Base-by-base conservation (phyloP, 306 rosid species). In the Fragaria iinumae region DNA sequence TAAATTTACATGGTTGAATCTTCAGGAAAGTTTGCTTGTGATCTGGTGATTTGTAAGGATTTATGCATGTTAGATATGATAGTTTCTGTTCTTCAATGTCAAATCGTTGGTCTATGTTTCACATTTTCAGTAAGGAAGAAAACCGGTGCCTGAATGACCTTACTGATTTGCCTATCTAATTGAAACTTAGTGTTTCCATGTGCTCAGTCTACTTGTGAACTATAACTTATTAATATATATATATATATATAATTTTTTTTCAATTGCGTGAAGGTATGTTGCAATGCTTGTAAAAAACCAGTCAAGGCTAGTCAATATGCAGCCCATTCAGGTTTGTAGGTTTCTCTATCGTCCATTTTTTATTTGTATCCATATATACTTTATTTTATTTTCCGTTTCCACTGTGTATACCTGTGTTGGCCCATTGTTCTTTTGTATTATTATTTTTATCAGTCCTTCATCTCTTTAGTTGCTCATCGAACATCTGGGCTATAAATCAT, bases 271-370 rank as follows among this genome's bases (percentile, higher is more conserved):
- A 67, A 95, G 99, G 99, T 95, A 73, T 84, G 92, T 80, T 95
- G 99, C 88, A 92, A 89, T 84, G 84, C 71, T 82, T 95, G 99
- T 88, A 95, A 95, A 89, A 95, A 87, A 85, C 93, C 97, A 74
- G 79, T 95, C 81, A 90, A 84, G 90, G 90, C 91, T 80, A 92
- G 92, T 67, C 97, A 88, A 77, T 92, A 87, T 72, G 88, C 86
- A 20, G 86, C 86, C 84, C 99, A 95, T 88, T 90, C 96, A 89
- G 99, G 99, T 95, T 72, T 72, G 87, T 78, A 76, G 75, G 65
- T 73, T 49, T 16, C 65, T 76, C 78, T 38, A 12, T 38, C 5
- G 0, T 18, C 47, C 47, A 38, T 44, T 76, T 48, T 9, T 32
- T 14, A 17, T 66, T 66, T 36, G n/a, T 45, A 71, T 32, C 25